Base-by-base conservation (phyloP, 1,139 yeast genomes). In the Pichia sp. region DNA sequence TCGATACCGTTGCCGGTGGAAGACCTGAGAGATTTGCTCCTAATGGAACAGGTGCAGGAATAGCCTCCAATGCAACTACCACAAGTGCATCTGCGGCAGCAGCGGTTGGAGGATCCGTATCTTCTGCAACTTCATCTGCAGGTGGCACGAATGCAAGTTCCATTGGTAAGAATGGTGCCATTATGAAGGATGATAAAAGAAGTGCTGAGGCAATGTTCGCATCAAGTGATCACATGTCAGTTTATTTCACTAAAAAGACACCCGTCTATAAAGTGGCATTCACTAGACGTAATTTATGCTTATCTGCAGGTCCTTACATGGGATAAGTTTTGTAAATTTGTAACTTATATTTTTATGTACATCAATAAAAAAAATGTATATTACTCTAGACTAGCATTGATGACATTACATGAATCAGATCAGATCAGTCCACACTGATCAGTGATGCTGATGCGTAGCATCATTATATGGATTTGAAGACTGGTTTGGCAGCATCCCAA, bases 221-320 rank as follows among this genome's bases (percentile, higher is more conserved):
- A 14, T 42, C 48, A 5, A 40, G 36, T 18, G 99, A 91, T 59
- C 94, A 91, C 52, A 74, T 91, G 78, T 87, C 95, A 3, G 94
- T 93, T 13, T 91, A 82, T 57, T 85, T 84, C 60, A 88, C 99
- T 1, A 91, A 87, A 60, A 81, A 81, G 60, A 86, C 97, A 0
- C 96, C 97, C 2, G 93, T 91, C 18, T 91, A 82, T 62, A 86
- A 84, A 52, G 95, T 93, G 22, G 87, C 82, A 52, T 91, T 88
- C 57, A 88, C 97, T 1, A 71, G 94, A 54, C 69, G 96, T 44
- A 93, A 93, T 59, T 63, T 93, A 47, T 88, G 95, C 51, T 67
- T 91, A 25, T 96, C 96, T 1, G 96, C 88, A 12, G 97, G 98
- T 32, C 93, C 93, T 4, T 85, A 80, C 48, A 56, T 36, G 36